Percentiles rank a stretch among this genome's conserved stretches.
Conservation (phyloP, 2,329 filamentous ascomycete species). For the Aspergillus spinulosporus region DNA sequence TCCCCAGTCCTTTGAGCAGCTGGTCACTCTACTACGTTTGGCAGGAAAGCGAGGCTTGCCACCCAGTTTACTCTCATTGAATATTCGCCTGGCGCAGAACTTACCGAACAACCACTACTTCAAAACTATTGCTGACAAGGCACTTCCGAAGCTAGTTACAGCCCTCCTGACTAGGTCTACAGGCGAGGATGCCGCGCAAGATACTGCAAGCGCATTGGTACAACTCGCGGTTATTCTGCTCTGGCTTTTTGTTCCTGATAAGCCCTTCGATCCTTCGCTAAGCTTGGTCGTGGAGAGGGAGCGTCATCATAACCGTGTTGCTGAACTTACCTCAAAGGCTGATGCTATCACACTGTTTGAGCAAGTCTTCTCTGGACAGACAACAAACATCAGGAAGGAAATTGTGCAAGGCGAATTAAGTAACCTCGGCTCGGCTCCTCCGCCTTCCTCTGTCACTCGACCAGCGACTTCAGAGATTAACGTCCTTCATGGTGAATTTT, state of each 20-base stretch:
- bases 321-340: conserved; percentile 58
- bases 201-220: conserved; percentile 67
- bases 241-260: conserved; percentile 80
- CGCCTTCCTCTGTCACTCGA: conserved; percentile 68
- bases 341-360: conserved; percentile 67
- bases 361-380: conserved; percentile 64
- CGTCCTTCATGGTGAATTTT: conserved; percentile 79
- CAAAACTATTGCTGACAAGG: conserved; percentile 30
- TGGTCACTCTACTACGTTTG: conserved; percentile 26
- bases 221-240: conserved; percentile 73
- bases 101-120: conserved; percentile 39
- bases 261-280: conserved; percentile 76
- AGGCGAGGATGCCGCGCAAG: conserved; percentile 28
- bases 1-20: conserved; percentile 26
- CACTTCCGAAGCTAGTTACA: conserved; percentile 30
- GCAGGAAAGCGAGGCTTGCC: conserved; percentile 26
- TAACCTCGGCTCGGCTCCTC: conserved; percentile 66
- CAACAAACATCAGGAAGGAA: conserved; percentile 65
- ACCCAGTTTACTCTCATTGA: conserved; percentile 15
- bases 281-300: conserved; percentile 63
- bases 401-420: conserved; percentile 63
- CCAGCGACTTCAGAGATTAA: conserved; percentile 67
- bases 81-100: conserved; percentile 23
- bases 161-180: conserved; percentile 23
- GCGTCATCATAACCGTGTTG: conserved; percentile 58